Base-by-base conservation (phyloP, 2,329 filamentous ascomycete genomes). In the Aspergillus calidoustus region DNA sequence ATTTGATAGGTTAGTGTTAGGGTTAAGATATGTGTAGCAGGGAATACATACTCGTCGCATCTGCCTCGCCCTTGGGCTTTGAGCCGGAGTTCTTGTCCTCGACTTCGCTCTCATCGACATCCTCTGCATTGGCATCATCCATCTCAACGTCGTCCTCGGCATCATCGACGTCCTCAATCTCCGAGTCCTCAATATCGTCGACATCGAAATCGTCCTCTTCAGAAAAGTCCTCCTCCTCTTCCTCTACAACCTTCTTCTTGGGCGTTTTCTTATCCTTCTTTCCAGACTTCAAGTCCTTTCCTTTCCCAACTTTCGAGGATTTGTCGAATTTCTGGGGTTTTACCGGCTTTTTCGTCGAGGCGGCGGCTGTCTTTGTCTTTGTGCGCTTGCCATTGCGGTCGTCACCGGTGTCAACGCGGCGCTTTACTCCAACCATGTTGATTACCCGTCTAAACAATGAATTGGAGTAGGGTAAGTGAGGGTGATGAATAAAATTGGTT, bases 121-220 rank as follows among this genome's bases (percentile, higher is more conserved):
- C 57, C 4, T 64, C 70, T 59, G 65, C 73, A 60, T 66, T 68
- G 57, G 77, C 77, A 60, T 81, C 79, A 30, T 79, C 76, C 68
- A 69, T 68, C 41, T 62, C 59, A 84, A 72, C 83, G 47, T 84
- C 83, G 3, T 83, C 86, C 57, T 86, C 83, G 17, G 78, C 79
- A 56, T 86, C 83, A 4, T 81, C 83, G 64, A 73, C 72, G 53
- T 74, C 78, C 51, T 78, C 76, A 62, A 79, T 71, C 64, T 79
- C 69, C 38, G 78, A 76, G 38, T 78, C 74, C 30, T 70, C 62
- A 79, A 79, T 68, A 86, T 75, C 84, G 54, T 85, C 84, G 7
- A 84, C 84, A 62, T 87, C 84, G 9, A 85, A 85, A 23, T 80
- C 80, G 62, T 86, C 84, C 2, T 83, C 84, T 59, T 79, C 80